Percentiles rank a stretch among this genome's conserved stretches.
Evolutionary conservation across 257 asterid genomes (phyloP).

Genomic region (Lycium barbarum): DNA sequence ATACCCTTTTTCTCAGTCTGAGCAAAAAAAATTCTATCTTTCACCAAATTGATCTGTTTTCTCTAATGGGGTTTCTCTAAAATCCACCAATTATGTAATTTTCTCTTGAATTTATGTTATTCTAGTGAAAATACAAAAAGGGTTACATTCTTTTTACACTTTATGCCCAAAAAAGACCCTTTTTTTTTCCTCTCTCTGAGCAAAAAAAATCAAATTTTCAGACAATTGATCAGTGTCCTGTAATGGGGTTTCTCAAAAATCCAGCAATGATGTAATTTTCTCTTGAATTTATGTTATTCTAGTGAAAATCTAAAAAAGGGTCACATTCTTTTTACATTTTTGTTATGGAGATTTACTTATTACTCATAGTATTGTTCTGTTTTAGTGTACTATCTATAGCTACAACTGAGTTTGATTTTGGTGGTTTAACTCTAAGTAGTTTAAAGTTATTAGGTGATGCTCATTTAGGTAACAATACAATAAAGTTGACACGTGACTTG

Average conservation of each 20-base stretch:
- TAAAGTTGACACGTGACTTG: slow-evolving; percentile 68
- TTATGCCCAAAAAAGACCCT: slow-evolving; percentile 24
- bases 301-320: too few species aligned
- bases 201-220: too few species aligned
- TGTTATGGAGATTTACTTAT: background rate
- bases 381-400: background rate
- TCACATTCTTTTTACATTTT: slow-evolving; percentile 23
- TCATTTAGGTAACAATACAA: slow-evolving; percentile 69
- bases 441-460: slow-evolving; percentile 85
- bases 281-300: too few species aligned
- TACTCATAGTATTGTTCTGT: slow-evolving; percentile 4
- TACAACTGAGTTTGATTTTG: slow-evolving; percentile 60
- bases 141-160: slow-evolving; percentile 25
- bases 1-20: background rate
- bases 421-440: slow-evolving; percentile 57
- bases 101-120: background rate
- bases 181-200: background rate
- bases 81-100: background rate
- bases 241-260: too few species aligned
- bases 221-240: too few species aligned
- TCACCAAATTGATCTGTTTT: background rate
- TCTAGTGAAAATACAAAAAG: background rate
- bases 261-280: too few species aligned
- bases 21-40: background rate
- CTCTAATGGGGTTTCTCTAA: background rate